Base-by-base conservation (phyloP, 108 stramenopile species). In the Skeletonema costatum region DNA sequence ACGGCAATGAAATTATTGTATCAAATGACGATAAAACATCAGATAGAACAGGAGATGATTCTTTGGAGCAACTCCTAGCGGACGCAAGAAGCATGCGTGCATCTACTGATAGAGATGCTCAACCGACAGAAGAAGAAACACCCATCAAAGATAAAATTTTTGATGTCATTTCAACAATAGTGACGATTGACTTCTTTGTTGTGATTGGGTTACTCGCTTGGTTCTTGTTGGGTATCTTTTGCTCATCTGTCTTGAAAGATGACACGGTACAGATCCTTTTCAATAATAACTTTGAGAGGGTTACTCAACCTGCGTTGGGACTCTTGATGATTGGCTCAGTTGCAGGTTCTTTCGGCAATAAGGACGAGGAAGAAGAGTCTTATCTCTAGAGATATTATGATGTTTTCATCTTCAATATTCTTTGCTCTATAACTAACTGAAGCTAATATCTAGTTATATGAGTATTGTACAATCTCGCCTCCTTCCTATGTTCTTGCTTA, bases 131-230 rank as follows among this genome's bases (percentile, higher is more conserved):
- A 29, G 70, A 76, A 58, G 60, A 39, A 35, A 67, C 56, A 35
- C 56, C 76, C 21, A 66, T 75, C n/a, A 84, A 68, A 30, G 78
- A 83, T 11, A 79, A 67, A 4, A 53, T 89, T 42, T 83, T 87
- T 50, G 85, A 85, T 66, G 82, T 81, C 29, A 86, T 97, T 42
- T 92, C 93, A 10, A 93, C 92, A 11, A 83, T 97, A 44, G 91
- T 97, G n/a, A 94, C 93, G 12, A 83, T 89, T 33, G 97, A 97
- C 85, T 97, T 97, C 82, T 97, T 97, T 80, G 74, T 97, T 4
- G 95, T 97, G 19, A 75, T 89, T 67, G 93, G 63, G 32, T 87
- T 97, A 12, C 79, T 97, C 66, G 70, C 86, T 14, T 97, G 97
- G 97, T 96, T 97, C 77, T 66, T 97, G 64, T 77, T 85, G 50